Conservation (phyloP, 495 filamentous ascomycete genomes). For the Daldinia grandis region DNA sequence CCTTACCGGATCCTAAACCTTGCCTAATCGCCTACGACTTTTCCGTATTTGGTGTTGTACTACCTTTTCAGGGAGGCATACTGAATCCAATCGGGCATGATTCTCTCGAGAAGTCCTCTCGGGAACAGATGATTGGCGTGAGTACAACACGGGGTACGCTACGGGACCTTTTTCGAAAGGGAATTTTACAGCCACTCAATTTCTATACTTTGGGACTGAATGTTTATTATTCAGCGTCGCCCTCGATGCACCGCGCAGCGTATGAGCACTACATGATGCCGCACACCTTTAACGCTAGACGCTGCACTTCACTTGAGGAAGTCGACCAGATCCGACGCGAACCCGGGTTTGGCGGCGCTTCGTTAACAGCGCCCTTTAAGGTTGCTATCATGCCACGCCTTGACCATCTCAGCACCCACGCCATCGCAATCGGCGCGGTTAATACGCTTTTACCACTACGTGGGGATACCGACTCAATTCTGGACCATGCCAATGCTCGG, state of each 20-base stretch:
- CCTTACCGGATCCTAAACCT: slow-evolving; percentile 63
- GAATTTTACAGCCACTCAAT: slow-evolving; percentile 69
- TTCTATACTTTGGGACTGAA: slow-evolving; percentile 79
- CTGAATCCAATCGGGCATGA: slow-evolving; percentile 75
- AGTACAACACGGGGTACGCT: slow-evolving; percentile 59
- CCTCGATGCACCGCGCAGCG: slow-evolving; percentile 82
- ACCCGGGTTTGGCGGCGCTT: slow-evolving; percentile 75
- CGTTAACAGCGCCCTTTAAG: slow-evolving; percentile 79
- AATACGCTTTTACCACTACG: slow-evolving; percentile 83
- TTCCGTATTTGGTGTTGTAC: slow-evolving; percentile 71
- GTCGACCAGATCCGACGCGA: slow-evolving; percentile 69
- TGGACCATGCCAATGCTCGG: slow-evolving; percentile 71
- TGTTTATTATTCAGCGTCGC: slow-evolving; percentile 78
- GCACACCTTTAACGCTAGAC: slow-evolving; percentile 73
- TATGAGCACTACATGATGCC: slow-evolving; percentile 75
- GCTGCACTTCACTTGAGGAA: slow-evolving; percentile 68
- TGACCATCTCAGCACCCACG: slow-evolving; percentile 75
- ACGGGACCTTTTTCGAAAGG: slow-evolving; percentile 63
- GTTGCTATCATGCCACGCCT: slow-evolving; percentile 73
- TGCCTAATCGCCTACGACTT: slow-evolving; percentile 77
- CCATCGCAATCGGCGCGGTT: slow-evolving; percentile 80
- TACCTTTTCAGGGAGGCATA: slow-evolving; percentile 71
- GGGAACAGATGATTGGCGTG: slow-evolving; percentile 54
- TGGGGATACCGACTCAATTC: slow-evolving; percentile 64
- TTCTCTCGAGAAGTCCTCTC: slow-evolving; percentile 61